phyloP scores from a whole-genome alignment of 495 filamentous ascomycete species.

The Aspergillus heteromorphus region DNA sequence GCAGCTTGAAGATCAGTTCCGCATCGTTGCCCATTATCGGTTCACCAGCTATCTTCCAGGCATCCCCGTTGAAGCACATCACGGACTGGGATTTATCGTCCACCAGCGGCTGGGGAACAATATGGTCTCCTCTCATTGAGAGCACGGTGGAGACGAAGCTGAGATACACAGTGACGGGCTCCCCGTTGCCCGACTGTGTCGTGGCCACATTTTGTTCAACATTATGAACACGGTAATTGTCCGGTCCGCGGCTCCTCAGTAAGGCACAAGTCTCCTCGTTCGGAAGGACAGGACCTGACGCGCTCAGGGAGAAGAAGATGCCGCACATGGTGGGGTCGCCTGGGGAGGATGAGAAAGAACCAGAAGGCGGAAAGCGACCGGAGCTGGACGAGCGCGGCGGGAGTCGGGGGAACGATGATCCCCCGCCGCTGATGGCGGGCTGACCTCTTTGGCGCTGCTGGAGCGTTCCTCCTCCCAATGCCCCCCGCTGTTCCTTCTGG shows the following conservation, averaged over 20 bases:
- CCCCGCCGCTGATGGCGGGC: conserved; percentile 12
- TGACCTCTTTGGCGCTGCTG: conserved; percentile 1
- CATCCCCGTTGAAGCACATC: conserved; percentile 98
- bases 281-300: conserved; percentile 25
- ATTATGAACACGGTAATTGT: conserved; percentile 34
- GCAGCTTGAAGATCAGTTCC: conserved; percentile 58
- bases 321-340: conserved; percentile 55
- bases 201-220: conserved; percentile 6
- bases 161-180: conserved; percentile 29
- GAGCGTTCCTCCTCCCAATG: conserved; percentile 2
- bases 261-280: conserved; percentile 36
- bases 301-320: conserved; percentile 55
- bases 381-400: no score
- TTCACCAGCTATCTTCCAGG: conserved; percentile 66
- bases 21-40: conserved; percentile 69
- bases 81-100: conserved; percentile 57
- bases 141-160: conserved; percentile 80
- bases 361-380: neutral
- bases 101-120: conserved; percentile 69
- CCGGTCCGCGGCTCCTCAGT: conserved; percentile 52
- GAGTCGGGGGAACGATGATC: conserved; percentile 24
- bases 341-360: no score
- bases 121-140: conserved; percentile 67
- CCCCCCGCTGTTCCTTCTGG: neutral
- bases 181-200: conserved; percentile 1